Evolutionary conservation across 148 eudicot genomes (phyloP).

Genomic region (Tetragonia tetragonoides): DNA sequence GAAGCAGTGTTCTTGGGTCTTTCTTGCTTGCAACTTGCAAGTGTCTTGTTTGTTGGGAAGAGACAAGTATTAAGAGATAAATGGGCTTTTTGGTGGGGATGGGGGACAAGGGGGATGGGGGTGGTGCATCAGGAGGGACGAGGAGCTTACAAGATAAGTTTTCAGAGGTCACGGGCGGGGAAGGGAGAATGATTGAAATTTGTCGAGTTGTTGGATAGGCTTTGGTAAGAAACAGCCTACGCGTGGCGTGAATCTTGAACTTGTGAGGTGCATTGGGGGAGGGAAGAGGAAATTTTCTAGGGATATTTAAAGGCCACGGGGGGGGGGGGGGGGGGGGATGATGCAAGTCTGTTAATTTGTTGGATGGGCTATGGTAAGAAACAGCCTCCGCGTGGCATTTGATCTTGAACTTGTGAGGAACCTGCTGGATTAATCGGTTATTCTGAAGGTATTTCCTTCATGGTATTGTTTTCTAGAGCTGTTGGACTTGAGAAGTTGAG

Average conservation of each 20-base stretch:
- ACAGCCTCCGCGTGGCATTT: neutral
- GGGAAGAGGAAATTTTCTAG: neutral
- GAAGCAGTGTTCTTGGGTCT: neutral
- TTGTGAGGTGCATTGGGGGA: neutral
- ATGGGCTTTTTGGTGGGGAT: neutral
- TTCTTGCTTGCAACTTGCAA: neutral
- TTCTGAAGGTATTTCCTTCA: neutral
- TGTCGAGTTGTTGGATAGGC: neutral
- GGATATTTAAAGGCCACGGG: too few relatives aligned
- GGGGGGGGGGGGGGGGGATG: neutral
- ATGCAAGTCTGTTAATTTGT: neutral
- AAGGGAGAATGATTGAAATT: neutral
- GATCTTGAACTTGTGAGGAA: neutral
- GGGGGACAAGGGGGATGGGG: neutral
- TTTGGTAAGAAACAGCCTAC: neutral
- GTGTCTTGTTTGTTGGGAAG: neutral
- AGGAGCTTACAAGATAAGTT: neutral
- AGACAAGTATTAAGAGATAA: neutral
- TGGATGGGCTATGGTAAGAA: neutral
- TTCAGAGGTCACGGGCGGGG: neutral
- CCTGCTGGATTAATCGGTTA: neutral
- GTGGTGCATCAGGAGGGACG: neutral
- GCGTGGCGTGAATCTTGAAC: too few relatives aligned
- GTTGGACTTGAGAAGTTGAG: too few relatives aligned
- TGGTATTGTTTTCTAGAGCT: neutral